These are phyloP conservation scores for Pythium guiyangense DNA, from an alignment of 352 stramenopile genomes.

Conservation along the genomic window DNA sequence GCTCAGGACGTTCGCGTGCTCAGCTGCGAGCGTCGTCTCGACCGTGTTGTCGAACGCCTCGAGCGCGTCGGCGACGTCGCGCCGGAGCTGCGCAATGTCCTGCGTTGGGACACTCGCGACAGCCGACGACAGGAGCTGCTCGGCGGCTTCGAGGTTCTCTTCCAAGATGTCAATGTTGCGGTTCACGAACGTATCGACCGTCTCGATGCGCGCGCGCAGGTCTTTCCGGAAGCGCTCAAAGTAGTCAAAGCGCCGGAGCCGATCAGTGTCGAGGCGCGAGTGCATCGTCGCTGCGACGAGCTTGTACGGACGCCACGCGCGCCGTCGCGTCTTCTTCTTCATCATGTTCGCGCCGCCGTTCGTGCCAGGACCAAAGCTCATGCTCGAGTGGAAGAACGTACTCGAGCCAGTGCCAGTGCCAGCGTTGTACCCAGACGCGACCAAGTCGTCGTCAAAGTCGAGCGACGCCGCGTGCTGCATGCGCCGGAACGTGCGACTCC, in stretches of 20 bases:
- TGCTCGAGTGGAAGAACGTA: too few relatives aligned
- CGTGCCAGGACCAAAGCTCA: slow-evolving; percentile 4
- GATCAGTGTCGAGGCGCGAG: slow-evolving; percentile 36
- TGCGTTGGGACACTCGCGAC: slow-evolving; percentile 48
- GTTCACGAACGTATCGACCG: slow-evolving; percentile 38
- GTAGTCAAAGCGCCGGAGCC: slow-evolving; percentile 40
- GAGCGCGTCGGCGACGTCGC: slow-evolving; percentile 30
- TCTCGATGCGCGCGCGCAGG: slow-evolving; percentile 34
- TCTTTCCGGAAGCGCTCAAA: slow-evolving; percentile 41
- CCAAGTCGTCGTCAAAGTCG: slow-evolving; percentile 43
- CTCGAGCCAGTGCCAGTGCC: background rate
- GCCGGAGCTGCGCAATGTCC: slow-evolving; percentile 50
- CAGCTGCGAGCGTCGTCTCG: slow-evolving; percentile 19
- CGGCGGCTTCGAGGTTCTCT: slow-evolving; percentile 53
- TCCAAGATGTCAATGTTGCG: slow-evolving; percentile 69
- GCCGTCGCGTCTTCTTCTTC: slow-evolving; percentile 20
- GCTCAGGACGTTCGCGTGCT: slow-evolving; percentile 46
- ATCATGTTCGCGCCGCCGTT: slow-evolving; percentile 1
- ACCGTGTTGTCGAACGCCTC: slow-evolving; percentile 29
- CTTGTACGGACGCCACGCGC: slow-evolving; percentile 71
- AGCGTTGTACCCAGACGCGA: background rate
- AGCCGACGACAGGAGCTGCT: slow-evolving; percentile 56
- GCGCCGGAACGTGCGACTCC: slow-evolving; percentile 40
- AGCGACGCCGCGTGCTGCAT: slow-evolving; percentile 50
- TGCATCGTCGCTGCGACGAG: slow-evolving; percentile 78